These are phyloP conservation scores for Trichoderma sp. DNA, from an alignment of 2,329 filamentous ascomycete genomes.

Conservation along the genomic window DNA sequence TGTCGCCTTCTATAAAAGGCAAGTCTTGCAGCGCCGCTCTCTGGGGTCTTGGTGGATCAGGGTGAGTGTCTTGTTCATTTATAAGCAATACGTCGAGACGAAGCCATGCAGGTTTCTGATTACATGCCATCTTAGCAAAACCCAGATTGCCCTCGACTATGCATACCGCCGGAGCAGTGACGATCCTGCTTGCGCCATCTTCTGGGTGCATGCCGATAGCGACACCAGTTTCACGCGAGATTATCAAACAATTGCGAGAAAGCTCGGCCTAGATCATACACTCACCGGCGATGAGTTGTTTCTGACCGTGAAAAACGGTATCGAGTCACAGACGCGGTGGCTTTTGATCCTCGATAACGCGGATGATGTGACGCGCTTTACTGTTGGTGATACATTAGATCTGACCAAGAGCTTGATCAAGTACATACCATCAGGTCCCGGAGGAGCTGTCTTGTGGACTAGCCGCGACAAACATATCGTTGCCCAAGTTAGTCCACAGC, in stretches of 20 bases:
- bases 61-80: background rate
- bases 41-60: background rate
- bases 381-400: fast-evolving
- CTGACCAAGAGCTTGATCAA: background rate
- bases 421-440: background rate
- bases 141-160: background rate
- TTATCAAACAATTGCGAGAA: background rate
- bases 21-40: background rate
- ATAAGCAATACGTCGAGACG: too few species aligned
- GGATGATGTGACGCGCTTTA: background rate
- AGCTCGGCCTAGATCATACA: background rate
- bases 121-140: background rate
- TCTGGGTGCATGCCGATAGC: background rate
- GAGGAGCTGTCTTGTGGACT: background rate
- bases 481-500: fast-evolving
- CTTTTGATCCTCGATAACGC: background rate
- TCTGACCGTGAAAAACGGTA: fast-evolving
- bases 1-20: background rate
- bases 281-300: background rate
- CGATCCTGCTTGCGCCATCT: background rate
- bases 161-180: background rate
- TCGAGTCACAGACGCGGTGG: background rate
- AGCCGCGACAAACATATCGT: background rate
- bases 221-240: background rate
- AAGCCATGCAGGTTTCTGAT: too few species aligned